These are phyloP conservation scores for Fusarium sp. DNA, from an alignment of 2,329 filamentous ascomycete species.

Conservation along the genomic window DNA sequence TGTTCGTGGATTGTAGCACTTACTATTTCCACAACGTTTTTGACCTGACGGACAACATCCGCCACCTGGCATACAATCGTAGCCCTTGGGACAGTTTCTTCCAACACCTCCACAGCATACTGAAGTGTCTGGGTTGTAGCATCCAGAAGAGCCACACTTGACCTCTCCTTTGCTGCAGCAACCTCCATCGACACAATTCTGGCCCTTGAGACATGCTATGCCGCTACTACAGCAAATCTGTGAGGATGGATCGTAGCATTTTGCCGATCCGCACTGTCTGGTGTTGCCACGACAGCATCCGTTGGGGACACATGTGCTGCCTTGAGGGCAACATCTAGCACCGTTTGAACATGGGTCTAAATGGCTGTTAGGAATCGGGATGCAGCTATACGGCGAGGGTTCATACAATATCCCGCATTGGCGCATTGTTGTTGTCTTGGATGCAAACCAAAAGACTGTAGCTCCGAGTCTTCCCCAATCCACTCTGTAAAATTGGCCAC, in stretches of 20 bases:
- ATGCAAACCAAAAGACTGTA: not conserved
- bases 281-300: slow-evolving; percentile 10
- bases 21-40: slow-evolving; percentile 16
- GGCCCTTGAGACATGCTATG: not conserved
- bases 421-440: slow-evolving; percentile 2
- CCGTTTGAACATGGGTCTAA: slow-evolving; percentile 15
- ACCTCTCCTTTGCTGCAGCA: slow-evolving; percentile 1
- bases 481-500: slow-evolving; percentile 2
- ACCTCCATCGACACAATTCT: slow-evolving; percentile 3
- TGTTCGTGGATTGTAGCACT: slow-evolving; percentile 16
- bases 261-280: not conserved
- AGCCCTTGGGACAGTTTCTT: not conserved
- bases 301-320: slow-evolving; percentile 5
- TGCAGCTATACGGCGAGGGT: rapidly evolving
- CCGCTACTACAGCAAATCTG: slow-evolving; percentile 5
- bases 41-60: slow-evolving; percentile 13
- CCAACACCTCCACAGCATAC: not conserved
- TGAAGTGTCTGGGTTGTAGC: not conserved
- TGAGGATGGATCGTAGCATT: not conserved
- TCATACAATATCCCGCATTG: slow-evolving; percentile 5
- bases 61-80: slow-evolving; percentile 17
- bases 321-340: slow-evolving; percentile 1
- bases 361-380: not conserved
- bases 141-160: slow-evolving; percentile 2
- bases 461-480: not conserved